Base-by-base conservation (phyloP, 2,329 filamentous ascomycete genomes). In the Keithomyces neogunnii region DNA sequence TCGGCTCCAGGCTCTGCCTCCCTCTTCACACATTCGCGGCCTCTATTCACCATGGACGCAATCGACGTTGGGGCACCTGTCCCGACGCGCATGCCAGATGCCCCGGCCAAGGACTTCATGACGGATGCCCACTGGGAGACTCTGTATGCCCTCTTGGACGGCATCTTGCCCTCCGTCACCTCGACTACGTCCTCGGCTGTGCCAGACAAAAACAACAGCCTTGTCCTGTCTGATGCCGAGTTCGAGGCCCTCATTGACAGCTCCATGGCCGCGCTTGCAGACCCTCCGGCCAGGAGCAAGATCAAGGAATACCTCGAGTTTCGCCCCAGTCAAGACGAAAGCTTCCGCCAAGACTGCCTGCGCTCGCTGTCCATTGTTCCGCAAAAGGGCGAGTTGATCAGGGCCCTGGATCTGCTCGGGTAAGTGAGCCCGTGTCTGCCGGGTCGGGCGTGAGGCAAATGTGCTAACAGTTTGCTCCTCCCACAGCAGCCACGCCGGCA, bases 111-210 rank as follows among this genome's bases (percentile, higher is more conserved):
- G 42, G 59, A 65, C 54, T 75, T 72, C 60, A 73, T 77, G 59
- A 69, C 64, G 40, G 66, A 71, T 47, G 63, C 66, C 19, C 75
- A 81, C 66, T 84, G 80, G 81, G 63, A 69, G 39, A 74, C 76
- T 2, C 60, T 83, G 42, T 70, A 75, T 56, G 70, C 79, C 2
- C 65, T 84, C 5, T 63, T 82, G 40, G 80, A 84, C 56, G 77
- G 75, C n/a, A 65, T 80, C 19, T 66, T 88, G 33, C 83, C 85
- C 2, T 75, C 82, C 26, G 72, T 88, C 54, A 73, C 71, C 26
- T 62, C 71, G 11, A 66, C 71, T 4, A 48, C 50, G 9, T 46
- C 53, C 11, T 66, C 71, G 19, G 58, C 63, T 26, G 58, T 65
- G 26, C 61, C 62, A 10, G 72, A 78, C 58, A 60, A 61, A 28